phyloP scores from a whole-genome alignment of 2,329 filamentous ascomycete species.

The Fusarium sp. region DNA sequence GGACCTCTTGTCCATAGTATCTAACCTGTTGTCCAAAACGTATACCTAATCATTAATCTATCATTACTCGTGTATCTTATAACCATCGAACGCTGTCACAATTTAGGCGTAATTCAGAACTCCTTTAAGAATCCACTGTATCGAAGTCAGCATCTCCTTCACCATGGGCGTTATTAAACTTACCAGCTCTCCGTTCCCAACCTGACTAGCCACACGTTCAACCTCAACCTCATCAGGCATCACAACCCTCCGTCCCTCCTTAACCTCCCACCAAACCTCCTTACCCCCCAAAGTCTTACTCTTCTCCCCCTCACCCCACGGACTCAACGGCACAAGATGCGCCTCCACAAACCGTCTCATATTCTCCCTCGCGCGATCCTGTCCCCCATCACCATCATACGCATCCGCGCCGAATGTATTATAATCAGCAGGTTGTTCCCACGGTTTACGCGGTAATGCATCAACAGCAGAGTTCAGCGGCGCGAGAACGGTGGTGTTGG shows the following conservation, averaged over 20 bases:
- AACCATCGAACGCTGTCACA: not conserved
- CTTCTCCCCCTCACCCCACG: slow-evolving; percentile 78
- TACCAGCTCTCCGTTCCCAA: slow-evolving; percentile 86
- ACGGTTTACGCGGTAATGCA: slow-evolving; percentile 83
- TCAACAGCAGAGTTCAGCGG: slow-evolving; percentile 87
- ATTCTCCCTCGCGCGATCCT: slow-evolving; percentile 81
- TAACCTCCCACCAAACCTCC: slow-evolving; percentile 85
- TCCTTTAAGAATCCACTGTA: slow-evolving; percentile 72
- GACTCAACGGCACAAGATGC: slow-evolving; percentile 80
- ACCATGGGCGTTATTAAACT: slow-evolving; percentile 37
- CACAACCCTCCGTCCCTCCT: slow-evolving; percentile 74
- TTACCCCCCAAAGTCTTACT: slow-evolving; percentile 70
- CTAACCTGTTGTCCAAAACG: not conserved
- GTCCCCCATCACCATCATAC: slow-evolving; percentile 80
- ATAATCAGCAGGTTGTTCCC: slow-evolving; percentile 83
- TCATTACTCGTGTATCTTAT: slow-evolving; percentile 30
- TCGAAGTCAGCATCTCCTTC: not conserved
- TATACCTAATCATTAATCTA: slow-evolving; percentile 14
- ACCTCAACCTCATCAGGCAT: slow-evolving; percentile 86
- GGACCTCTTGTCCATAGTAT: not conserved
- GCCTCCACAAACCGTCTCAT: slow-evolving; percentile 84
- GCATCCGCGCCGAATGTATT: slow-evolving; percentile 72
- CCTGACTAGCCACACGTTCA: slow-evolving; percentile 76
- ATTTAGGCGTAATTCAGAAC: slow-evolving; percentile 58
- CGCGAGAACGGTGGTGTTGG: slow-evolving; percentile 87